These are phyloP conservation scores for Volvariella volvacea DNA, from an alignment of 1,284 basidiomycete genomes.

Conservation along the genomic window DNA sequence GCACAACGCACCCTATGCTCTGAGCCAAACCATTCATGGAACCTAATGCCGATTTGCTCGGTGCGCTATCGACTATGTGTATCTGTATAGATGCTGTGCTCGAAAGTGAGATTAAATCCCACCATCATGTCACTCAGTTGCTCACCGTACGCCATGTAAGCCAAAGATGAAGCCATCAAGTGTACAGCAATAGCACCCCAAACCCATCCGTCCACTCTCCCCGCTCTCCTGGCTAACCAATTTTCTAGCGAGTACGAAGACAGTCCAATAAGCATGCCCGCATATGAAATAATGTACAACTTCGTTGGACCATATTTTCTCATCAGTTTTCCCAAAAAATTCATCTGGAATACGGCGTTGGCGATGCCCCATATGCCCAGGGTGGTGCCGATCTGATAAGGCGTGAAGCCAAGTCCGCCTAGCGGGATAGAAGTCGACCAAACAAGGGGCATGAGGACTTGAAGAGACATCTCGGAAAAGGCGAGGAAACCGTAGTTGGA, in stretches of 20 bases:
- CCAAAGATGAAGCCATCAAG: conserved; percentile 19
- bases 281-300: conserved; percentile 15
- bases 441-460: conserved; percentile 30
- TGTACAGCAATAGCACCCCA: conserved; percentile 23
- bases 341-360: conserved; percentile 25
- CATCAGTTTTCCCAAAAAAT: conserved; percentile 20
- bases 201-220: conserved; percentile 20
- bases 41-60: not conserved
- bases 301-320: conserved; percentile 19
- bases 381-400: conserved; percentile 26
- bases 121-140: no score
- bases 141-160: conserved; percentile 24
- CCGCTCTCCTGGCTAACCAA: conserved; percentile 19
- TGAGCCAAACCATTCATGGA: not conserved
- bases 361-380: conserved; percentile 24
- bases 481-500: conserved; percentile 30
- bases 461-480: conserved; percentile 27
- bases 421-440: conserved; percentile 26
- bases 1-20: conserved; percentile 34
- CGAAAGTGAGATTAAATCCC: conserved; percentile 5
- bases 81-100: conserved; percentile 24
- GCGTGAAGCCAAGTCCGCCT: conserved; percentile 30
- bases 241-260: conserved; percentile 20
- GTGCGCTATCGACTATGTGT: conserved; percentile 22
- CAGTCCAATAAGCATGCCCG: conserved; percentile 16